Percentiles rank a stretch among this genome's conserved stretches.
phyloP scores from a whole-genome alignment of 306 rosid species.

The Boehmeria nivea region DNA sequence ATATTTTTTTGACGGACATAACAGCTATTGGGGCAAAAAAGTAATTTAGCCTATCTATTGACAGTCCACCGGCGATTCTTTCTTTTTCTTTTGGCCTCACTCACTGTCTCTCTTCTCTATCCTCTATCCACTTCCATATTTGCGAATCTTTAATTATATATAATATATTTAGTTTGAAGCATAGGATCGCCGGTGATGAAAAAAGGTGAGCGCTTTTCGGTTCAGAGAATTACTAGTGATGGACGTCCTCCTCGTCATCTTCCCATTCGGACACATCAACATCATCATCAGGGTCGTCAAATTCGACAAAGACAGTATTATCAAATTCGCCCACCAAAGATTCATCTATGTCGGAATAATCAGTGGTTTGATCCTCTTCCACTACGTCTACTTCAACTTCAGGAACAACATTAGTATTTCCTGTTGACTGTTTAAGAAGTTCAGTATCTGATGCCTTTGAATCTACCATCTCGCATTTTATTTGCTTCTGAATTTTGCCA shows the following conservation, averaged over 20 bases:
- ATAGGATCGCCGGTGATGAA: too few relatives aligned
- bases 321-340: slow-evolving; percentile 21
- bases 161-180: too few relatives aligned
- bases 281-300: slow-evolving; percentile 28
- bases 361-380: slow-evolving; percentile 27
- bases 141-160: too few relatives aligned
- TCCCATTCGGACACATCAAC: slow-evolving; percentile 23
- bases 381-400: slow-evolving; percentile 17
- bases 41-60: too few relatives aligned
- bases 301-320: slow-evolving; percentile 33
- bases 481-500: slow-evolving; percentile 76
- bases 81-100: too few relatives aligned
- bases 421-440: slow-evolving; percentile 15
- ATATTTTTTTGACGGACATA: too few relatives aligned
- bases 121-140: too few relatives aligned
- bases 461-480: slow-evolving; percentile 60
- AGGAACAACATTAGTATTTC: slow-evolving; percentile 2
- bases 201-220: too few relatives aligned
- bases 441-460: slow-evolving; percentile 26
- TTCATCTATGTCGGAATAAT: slow-evolving; percentile 15
- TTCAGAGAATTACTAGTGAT: too few relatives aligned
- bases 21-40: too few relatives aligned
- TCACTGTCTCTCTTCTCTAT: too few relatives aligned
- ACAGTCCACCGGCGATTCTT: too few relatives aligned
- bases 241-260: slow-evolving; percentile 25